These are phyloP conservation scores for Gracilaria gracilis DNA, from an alignment of 23 red algal species.

Conservation along the genomic window DNA sequence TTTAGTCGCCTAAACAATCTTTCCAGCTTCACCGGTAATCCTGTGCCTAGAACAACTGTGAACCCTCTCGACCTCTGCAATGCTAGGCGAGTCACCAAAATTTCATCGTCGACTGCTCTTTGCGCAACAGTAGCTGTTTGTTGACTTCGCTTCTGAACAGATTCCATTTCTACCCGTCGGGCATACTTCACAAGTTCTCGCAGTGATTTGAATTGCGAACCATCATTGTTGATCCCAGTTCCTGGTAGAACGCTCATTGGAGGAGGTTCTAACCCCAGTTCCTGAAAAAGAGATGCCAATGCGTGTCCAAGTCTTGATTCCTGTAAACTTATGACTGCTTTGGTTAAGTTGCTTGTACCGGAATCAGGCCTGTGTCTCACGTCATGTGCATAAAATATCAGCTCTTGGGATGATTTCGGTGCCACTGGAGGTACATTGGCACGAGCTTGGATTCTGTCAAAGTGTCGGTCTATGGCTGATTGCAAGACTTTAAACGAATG, in stretches of 20 bases:
- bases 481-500: constrained; percentile 57
- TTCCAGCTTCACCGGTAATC: constrained; percentile 43
- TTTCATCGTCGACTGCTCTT: constrained; percentile 27
- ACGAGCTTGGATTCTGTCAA: constrained; percentile 19
- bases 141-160: background rate
- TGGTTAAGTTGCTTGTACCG: background rate
- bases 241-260: constrained; percentile 17
- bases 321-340: constrained; percentile 41
- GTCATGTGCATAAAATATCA: constrained; percentile 48
- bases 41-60: constrained; percentile 28
- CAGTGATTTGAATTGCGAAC: constrained; percentile 14
- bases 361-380: background rate
- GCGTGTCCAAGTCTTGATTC: constrained; percentile 48
- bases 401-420: constrained; percentile 12
- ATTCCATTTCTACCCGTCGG: constrained; percentile 27
- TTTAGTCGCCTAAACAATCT: constrained; percentile 16
- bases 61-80: constrained; percentile 41
- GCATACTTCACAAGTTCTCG: constrained; percentile 44
- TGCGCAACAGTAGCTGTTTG: background rate
- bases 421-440: constrained; percentile 16
- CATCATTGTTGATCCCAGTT: background rate
- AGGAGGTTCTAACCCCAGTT: constrained; percentile 36
- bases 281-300: constrained; percentile 41
- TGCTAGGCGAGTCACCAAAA: constrained; percentile 18
- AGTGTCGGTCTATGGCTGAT: constrained; percentile 55